Percentiles rank a stretch among this genome's conserved stretches.
Evolutionary conservation across 2,329 filamentous ascomycete species (phyloP).

Genomic region (Diaporthe velutina): DNA sequence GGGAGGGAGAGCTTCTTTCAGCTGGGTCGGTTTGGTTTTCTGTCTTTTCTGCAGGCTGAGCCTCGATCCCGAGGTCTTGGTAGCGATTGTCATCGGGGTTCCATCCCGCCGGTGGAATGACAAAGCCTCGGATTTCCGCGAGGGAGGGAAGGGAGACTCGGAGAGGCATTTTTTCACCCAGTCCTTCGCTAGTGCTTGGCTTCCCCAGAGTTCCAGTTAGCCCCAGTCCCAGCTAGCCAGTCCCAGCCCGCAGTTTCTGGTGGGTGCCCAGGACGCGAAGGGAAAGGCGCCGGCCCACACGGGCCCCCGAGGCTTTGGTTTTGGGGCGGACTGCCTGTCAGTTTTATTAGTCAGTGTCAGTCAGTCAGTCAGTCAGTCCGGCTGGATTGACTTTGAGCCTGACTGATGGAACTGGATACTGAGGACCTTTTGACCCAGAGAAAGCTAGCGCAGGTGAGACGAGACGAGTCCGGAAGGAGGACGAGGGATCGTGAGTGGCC

Average conservation of each 20-base stretch:
- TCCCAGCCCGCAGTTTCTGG: not conserved
- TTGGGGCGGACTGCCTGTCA: conserved; percentile 15
- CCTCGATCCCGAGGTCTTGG: conserved; percentile 29
- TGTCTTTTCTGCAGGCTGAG: conserved; percentile 3
- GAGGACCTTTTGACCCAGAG: not conserved
- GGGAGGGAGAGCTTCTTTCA: conserved; percentile 14
- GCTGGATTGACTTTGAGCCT: not conserved
- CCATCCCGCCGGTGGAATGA: conserved; percentile 20
- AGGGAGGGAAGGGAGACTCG: not conserved
- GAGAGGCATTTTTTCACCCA: conserved; percentile 32
- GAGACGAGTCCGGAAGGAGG: not conserved
- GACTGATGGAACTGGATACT: not conserved
- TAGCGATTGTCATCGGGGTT: conserved; percentile 23
- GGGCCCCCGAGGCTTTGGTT: conserved; percentile 20
- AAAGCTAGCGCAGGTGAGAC: conserved; percentile 24
- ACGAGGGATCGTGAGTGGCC: not conserved
- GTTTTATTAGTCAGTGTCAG: not conserved
- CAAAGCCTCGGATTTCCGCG: conserved; percentile 32
- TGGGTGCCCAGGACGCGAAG: not conserved
- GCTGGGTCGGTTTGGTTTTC: not conserved
- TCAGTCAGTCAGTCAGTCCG: not conserved
- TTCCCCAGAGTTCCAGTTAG: conserved; percentile 34
- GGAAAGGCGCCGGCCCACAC: conserved; percentile 14
- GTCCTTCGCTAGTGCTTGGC: not conserved
- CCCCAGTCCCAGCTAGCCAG: conserved; percentile 12